phyloP scores from a whole-genome alignment of 1,284 basidiomycete species.

The Pseudozyma hubeiensis region DNA sequence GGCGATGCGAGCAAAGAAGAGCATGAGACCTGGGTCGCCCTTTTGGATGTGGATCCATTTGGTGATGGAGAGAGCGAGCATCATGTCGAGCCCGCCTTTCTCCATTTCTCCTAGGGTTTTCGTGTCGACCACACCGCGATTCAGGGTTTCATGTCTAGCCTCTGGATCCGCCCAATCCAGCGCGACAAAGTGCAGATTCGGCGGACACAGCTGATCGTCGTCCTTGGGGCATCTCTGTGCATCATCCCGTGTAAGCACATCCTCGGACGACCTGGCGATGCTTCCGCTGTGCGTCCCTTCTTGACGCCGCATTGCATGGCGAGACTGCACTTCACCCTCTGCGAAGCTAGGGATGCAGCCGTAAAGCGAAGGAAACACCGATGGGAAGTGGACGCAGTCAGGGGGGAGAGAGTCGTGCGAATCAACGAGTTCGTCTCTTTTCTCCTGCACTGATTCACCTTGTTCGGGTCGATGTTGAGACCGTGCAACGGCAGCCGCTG shows the following conservation, averaged over 20 bases:
- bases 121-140: background rate
- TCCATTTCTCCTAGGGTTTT: background rate
- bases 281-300: background rate
- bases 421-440: background rate
- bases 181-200: conserved; percentile 14
- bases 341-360: background rate
- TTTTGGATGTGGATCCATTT: conserved; percentile 53
- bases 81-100: conserved; percentile 7
- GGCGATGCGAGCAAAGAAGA: conserved; percentile 28
- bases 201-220: background rate
- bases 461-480: conserved; percentile 18
- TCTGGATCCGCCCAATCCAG: conserved; percentile 27
- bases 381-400: conserved; percentile 27
- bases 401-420: conserved; percentile 4
- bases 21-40: conserved; percentile 22
- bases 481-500: conserved; percentile 17
- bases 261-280: too few relatives aligned
- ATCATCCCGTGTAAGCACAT: too few relatives aligned
- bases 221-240: too few relatives aligned
- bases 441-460: background rate
- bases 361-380: conserved; percentile 30
- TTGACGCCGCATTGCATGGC: conserved; percentile 1
- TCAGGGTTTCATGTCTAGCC: background rate
- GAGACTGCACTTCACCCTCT: background rate
- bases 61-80: conserved; percentile 41